Base-by-base conservation (phyloP, 495 filamentous ascomycete genomes). In the Annulohypoxylon stygium region DNA sequence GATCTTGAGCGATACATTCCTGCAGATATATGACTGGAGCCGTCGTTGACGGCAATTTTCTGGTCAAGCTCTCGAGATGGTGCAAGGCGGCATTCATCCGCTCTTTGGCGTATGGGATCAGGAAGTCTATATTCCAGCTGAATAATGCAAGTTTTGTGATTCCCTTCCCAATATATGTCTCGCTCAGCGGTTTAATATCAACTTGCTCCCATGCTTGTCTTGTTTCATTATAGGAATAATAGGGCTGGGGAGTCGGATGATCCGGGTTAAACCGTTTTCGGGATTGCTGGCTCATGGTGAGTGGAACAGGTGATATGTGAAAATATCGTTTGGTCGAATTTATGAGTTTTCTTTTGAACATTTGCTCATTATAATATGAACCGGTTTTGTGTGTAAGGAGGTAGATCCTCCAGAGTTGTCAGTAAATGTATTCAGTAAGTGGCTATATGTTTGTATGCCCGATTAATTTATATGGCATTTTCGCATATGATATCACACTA, bases 41-140 rank as follows among this genome's bases (percentile, higher is more conserved):
- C 0, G 61, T 70, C 0, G 58, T n/a, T 1, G 70, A 16, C 1
- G 67, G 63, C 0, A 45, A 37, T 14, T 66, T 39, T 16, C 23
- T 51, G 4, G 78, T 64, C 2, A 81, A 78, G 2, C 11, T 37
- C 6, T 78, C 50, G 11, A 89, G 81, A 34, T 87, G 77, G 5
- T 71, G 43, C 3, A 88, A 67, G 1, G 82, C 86, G 37, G 77
- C 77, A 2, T 54, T 36, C 85, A 87, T 88, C 3, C 87, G 79
- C 25, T 77, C 72, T 14, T 78, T 60, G 18, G 63, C 62, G 51
- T 77, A 73, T 0, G 78, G 80, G 4, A 78, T 71, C 75, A 82
- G 81, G 71, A 86, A 82, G 61, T 89, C 86, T 65, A 88, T 85
- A 74, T 88, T 88, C 86, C 86, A 88, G 67, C 77, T 80, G 16